Base-by-base conservation (phyloP, 2,329 filamentous ascomycete genomes). In the Basipetospora sp. region DNA sequence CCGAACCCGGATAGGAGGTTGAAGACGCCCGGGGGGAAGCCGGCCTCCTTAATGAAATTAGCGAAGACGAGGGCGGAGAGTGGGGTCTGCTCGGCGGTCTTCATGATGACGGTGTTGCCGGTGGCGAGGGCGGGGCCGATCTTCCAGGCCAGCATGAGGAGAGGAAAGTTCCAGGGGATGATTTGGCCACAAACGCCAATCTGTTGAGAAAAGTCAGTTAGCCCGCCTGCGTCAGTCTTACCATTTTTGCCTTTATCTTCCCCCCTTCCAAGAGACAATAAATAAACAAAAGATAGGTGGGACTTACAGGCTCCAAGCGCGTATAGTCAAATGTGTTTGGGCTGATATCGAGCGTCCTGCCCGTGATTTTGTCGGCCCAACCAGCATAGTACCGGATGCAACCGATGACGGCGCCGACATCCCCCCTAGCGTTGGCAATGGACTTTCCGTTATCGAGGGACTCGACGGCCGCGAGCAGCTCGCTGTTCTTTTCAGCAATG, bases 321-420 rank as follows among this genome's bases (percentile, higher is more conserved):
- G 82, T 86, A 65, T 90, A 92, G 65, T 83, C 79, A 64, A 92
- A 85, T 59, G 78, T 84, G 47, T 82, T 77, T 41, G 74, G 71
- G 51, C 71, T 64, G 48, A 84, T 81, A 50, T 90, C 82, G 46
- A 90, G 76, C 40, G 85, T 84, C 68, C 86, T 84, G 59, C 85
- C 85, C 59, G 77, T 70, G 47, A 90, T 78, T 75, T 93, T 94
- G 69, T 94, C 86, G 51, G 85, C 82, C 78, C 80, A 93, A 44
- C 86, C 86, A 53, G 71, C 85, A 51, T 62, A 63, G 56, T 63
- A 94, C 59, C 86, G 76, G 52, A 94, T 59, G 62, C 72, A 79
- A 52, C 68, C 77, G 46, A 72, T 66, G 41, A 77, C 77, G 48
- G 73, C 70, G 39, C 57, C 63, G 31, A 93, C 69, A 53, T 94